A percentile compares a stretch with the other conserved stretches of the same genome.
Conservation (phyloP, 768 basidiomycete species). For the Hortiboletus flavorubellus region DNA sequence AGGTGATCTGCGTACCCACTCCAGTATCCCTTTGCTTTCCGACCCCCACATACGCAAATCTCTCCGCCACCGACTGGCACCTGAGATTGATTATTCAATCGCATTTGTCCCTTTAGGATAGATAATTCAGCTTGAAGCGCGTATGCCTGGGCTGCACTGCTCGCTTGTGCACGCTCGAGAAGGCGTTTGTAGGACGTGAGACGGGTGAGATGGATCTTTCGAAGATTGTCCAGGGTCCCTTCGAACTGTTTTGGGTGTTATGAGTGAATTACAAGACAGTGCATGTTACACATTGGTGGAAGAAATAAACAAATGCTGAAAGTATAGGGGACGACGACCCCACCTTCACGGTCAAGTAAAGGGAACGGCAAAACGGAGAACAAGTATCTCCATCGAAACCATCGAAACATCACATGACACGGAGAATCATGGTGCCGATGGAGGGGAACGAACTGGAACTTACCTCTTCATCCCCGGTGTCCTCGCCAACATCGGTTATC, state of each 20-base stretch:
- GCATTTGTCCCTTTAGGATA: conserved; percentile 50
- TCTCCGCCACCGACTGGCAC: conserved; percentile 23
- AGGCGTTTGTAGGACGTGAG: conserved; percentile 74
- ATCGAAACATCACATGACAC: neutral
- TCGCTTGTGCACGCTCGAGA: conserved; percentile 75
- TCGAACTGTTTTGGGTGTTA: conserved; percentile 37
- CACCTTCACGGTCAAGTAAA: neutral
- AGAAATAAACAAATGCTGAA: neutral
- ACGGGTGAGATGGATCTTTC: conserved; percentile 46
- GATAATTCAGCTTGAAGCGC: conserved; percentile 80
- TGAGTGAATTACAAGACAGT: conserved; percentile 1
- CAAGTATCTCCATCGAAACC: neutral
- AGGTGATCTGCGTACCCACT: conserved; percentile 53
- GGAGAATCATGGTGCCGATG: neutral
- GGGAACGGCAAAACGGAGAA: neutral
- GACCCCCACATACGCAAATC: conserved; percentile 56
- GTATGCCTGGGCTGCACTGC: conserved; percentile 77
- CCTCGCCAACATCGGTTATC: conserved; percentile 56
- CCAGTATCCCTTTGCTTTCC: conserved; percentile 67
- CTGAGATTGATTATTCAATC: conserved; percentile 14
- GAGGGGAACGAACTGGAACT: conserved; percentile 5
- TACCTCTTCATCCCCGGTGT: conserved; percentile 72
- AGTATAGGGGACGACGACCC: neutral
- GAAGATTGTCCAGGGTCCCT: conserved; percentile 38
- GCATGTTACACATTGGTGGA: neutral